These are phyloP conservation scores for Polyrhizophydium stewartii DNA, from an alignment of 371 early-diverging fungal genomes.

Conservation along the genomic window DNA sequence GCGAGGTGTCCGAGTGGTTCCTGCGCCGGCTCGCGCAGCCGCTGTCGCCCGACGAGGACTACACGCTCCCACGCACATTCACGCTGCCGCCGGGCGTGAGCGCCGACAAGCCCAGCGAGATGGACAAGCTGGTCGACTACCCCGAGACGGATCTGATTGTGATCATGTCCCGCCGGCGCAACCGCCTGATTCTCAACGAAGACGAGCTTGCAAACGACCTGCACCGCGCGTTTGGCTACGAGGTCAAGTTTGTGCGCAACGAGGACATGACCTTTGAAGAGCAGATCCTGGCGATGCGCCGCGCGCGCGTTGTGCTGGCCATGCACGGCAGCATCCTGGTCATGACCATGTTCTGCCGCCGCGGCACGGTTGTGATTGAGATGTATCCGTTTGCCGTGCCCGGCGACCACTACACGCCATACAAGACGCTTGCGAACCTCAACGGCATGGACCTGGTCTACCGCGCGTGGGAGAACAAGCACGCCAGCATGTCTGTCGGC, in stretches of 20 bases:
- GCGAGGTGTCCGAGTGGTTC: constrained; percentile 41
- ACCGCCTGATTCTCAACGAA: constrained; percentile 49
- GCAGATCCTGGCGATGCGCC: constrained; percentile 35
- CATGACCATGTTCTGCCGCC: constrained; percentile 45
- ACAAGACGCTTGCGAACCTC: constrained; percentile 38
- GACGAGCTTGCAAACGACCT: constrained; percentile 25
- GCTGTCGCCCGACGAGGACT: constrained; percentile 23
- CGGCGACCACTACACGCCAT: constrained; percentile 46
- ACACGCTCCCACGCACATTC: not conserved
- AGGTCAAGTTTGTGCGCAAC: constrained; percentile 37
- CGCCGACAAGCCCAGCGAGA: not conserved
- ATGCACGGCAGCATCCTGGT: constrained; percentile 50
- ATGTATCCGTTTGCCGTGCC: constrained; percentile 49
- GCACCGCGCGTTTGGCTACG: constrained; percentile 11
- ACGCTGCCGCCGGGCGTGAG: not conserved
- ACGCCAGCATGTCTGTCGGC: constrained; percentile 23
- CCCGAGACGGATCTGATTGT: constrained; percentile 31
- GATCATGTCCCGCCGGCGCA: constrained; percentile 33
- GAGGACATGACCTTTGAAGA: constrained; percentile 45
- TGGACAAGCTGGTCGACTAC: not conserved
- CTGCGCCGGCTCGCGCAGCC: constrained; percentile 23
- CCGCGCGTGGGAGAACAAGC: constrained; percentile 42
- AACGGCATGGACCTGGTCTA: constrained; percentile 44
- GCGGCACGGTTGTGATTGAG: constrained; percentile 44
- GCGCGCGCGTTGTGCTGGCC: constrained; percentile 40